phyloP scores from a whole-genome alignment of 1,284 basidiomycete genomes.

The Pseudozyma pruni region DNA sequence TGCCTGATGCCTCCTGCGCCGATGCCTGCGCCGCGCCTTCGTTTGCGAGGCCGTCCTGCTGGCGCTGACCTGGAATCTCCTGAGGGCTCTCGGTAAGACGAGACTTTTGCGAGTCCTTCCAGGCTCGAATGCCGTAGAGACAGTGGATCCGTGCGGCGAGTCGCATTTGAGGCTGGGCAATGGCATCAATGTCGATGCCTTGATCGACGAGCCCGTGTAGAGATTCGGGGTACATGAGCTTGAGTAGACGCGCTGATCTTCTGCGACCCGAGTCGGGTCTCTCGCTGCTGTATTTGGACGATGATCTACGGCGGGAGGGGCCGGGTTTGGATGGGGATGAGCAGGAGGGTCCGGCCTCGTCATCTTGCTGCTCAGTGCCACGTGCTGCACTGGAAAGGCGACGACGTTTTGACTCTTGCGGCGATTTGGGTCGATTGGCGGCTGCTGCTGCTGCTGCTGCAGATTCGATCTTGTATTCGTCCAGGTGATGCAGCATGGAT shows the following conservation, averaged over 20 bases:
- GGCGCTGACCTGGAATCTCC: constrained; percentile 31
- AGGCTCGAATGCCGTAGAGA: constrained; percentile 41
- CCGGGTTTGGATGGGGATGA: background rate
- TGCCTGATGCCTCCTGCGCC: no score
- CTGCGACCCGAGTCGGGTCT: constrained; percentile 31
- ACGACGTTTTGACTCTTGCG: constrained; percentile 27
- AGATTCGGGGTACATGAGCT: constrained; percentile 33
- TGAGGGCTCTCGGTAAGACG: constrained; percentile 39
- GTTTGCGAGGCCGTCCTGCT: constrained; percentile 17
- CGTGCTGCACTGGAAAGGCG: constrained; percentile 14
- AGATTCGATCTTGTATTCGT: constrained; percentile 21
- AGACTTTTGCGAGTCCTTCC: constrained; percentile 42
- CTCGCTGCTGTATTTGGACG: constrained; percentile 9
- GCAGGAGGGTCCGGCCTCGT: background rate
- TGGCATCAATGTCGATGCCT: constrained; percentile 31
- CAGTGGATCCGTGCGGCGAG: constrained; percentile 45
- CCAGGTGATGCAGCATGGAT: constrained; percentile 20
- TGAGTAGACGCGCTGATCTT: constrained; percentile 37
- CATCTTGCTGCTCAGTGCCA: background rate
- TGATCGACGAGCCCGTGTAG: constrained; percentile 34
- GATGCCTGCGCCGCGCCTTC: constrained; percentile 19
- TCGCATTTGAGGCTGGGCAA: constrained; percentile 24
- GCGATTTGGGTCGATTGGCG: background rate
- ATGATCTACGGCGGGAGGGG: constrained; percentile 15
- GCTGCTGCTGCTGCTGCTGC: background rate